Conservation (phyloP, 352 stramenopile genomes). For the Pythium dissimile region DNA sequence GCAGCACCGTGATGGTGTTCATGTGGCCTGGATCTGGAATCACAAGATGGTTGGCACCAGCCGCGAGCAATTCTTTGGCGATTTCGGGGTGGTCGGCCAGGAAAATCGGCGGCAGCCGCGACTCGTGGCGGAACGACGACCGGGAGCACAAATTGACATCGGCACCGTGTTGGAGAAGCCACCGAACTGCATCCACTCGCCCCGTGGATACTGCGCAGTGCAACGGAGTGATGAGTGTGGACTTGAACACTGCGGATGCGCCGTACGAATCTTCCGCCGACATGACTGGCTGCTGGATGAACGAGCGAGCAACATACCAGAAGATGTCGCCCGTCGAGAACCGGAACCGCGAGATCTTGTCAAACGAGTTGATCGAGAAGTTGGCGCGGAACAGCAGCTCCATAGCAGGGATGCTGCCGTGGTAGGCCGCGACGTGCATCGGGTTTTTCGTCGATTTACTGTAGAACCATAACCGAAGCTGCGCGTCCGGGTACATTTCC, state of each 20-base stretch:
- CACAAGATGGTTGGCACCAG: conserved; percentile 70
- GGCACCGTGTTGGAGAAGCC: conserved; percentile 64
- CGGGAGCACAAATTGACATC: conserved; percentile 77
- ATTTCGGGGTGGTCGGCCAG: conserved; percentile 79
- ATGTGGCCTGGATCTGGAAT: conserved; percentile 80
- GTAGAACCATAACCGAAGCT: conserved; percentile 67
- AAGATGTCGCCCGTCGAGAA: conserved; percentile 80
- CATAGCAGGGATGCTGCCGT: conserved; percentile 74
- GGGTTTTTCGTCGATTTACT: conserved; percentile 80
- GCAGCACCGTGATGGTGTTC: conserved; percentile 84
- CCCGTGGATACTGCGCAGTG: conserved; percentile 81
- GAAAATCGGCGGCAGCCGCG: conserved; percentile 73
- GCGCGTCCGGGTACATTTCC: conserved; percentile 65
- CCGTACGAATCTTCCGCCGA: conserved; percentile 58
- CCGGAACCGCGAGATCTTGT: conserved; percentile 78
- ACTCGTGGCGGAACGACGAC: conserved; percentile 66
- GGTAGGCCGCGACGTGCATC: conserved; percentile 79
- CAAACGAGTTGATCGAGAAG: conserved; percentile 69
- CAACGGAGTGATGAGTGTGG: conserved; percentile 67
- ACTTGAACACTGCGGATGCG: conserved; percentile 59
- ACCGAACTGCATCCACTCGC: conserved; percentile 64
- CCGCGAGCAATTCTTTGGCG: conserved; percentile 56
- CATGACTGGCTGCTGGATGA: conserved; percentile 68
- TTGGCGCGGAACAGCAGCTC: conserved; percentile 50
- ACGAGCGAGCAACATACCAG: conserved; percentile 71